Evolutionary conservation across 2,329 filamentous ascomycete species (phyloP).

Genomic region (Colletotrichum filicis): DNA sequence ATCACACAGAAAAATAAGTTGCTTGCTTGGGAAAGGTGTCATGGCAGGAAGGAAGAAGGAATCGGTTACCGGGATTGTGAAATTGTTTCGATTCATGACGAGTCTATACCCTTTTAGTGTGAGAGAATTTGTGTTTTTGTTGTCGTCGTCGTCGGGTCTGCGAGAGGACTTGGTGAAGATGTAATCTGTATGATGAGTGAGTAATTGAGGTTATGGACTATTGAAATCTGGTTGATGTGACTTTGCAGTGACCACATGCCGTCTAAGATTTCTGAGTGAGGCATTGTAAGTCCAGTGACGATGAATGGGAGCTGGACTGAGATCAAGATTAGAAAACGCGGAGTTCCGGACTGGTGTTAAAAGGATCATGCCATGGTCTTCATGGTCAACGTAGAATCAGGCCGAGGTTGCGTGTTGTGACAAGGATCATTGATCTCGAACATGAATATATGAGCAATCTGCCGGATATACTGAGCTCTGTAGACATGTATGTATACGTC

Average conservation of each 20-base stretch:
- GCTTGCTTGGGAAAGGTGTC: slow-evolving; percentile 1
- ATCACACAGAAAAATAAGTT: neutral
- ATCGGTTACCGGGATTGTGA: neutral
- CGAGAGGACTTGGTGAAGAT: neutral
- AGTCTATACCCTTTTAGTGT: slow-evolving; percentile 37
- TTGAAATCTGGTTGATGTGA: neutral
- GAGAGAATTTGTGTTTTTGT: slow-evolving; percentile 17
- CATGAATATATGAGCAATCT: too few relatives aligned
- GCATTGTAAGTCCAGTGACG: too few relatives aligned
- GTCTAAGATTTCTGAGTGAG: too few relatives aligned
- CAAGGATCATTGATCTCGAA: too few relatives aligned
- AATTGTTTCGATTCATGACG: slow-evolving; percentile 33
- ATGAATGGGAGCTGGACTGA: too few relatives aligned
- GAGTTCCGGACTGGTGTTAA: too few relatives aligned
- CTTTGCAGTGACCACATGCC: neutral
- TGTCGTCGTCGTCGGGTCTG: neutral
- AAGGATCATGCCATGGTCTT: too few relatives aligned
- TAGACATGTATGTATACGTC: too few relatives aligned
- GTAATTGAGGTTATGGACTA: neutral
- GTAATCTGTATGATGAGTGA: neutral
- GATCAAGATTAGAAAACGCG: too few relatives aligned
- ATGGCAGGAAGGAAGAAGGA: neutral
- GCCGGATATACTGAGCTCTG: too few relatives aligned
- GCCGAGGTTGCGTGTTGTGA: too few relatives aligned
- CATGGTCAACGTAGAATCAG: too few relatives aligned